Conservation (phyloP, 495 filamentous ascomycete species). For the Penicillium silybi region DNA sequence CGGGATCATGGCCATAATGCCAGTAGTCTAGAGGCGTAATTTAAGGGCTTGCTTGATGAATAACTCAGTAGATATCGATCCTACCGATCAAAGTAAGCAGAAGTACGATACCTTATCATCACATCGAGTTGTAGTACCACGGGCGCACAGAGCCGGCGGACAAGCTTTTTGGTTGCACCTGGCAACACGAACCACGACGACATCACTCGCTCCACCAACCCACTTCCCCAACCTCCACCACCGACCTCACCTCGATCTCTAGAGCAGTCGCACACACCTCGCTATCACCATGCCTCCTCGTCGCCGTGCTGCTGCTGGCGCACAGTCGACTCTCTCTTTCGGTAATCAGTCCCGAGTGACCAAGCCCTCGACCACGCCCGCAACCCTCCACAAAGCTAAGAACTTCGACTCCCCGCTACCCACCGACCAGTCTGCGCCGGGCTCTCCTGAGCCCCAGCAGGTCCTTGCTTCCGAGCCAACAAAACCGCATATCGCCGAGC, state of each 20-base stretch:
- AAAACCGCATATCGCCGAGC: slow-evolving; percentile 45
- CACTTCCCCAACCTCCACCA: not conserved
- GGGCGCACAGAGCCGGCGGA: not conserved
- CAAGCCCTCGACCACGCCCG: slow-evolving; percentile 54
- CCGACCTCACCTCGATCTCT: not conserved
- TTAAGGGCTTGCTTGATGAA: too few species aligned
- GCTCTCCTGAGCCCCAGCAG: slow-evolving; percentile 27
- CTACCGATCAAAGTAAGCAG: not conserved
- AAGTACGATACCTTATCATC: not conserved
- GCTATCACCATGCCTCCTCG: slow-evolving; percentile 60
- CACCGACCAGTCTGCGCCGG: slow-evolving; percentile 33
- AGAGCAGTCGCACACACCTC: not conserved
- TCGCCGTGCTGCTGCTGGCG: slow-evolving; percentile 51
- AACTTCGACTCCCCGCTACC: slow-evolving; percentile 29
- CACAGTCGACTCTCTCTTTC: slow-evolving; percentile 76
- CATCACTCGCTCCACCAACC: slow-evolving; percentile 5
- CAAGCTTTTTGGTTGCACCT: slow-evolving; percentile 4
- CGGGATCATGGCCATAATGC: too few species aligned
- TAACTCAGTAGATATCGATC: too few species aligned
- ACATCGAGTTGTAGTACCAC: not conserved
- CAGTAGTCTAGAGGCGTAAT: too few species aligned
- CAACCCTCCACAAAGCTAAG: slow-evolving; percentile 48
- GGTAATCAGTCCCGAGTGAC: slow-evolving; percentile 64
- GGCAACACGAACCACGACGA: slow-evolving; percentile 8
- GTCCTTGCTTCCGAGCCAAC: slow-evolving; percentile 18